Evolutionary conservation across 2,329 filamentous ascomycete species (phyloP), one percentile per base, ranked within the genome.

Genomic region (Zopfia rhizophila): DNA sequence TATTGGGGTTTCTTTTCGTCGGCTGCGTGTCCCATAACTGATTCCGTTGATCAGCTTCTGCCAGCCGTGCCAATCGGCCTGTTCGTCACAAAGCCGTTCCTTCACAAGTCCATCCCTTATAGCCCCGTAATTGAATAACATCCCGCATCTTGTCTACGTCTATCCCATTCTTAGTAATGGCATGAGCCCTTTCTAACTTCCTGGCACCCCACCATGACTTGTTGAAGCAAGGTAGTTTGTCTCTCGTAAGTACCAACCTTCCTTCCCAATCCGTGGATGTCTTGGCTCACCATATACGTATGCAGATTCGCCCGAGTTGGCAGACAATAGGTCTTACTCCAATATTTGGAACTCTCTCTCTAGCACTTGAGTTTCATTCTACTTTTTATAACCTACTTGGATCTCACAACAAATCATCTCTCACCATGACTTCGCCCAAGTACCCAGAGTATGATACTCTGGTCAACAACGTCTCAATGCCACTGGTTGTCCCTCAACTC

Each of bases 221-320:
- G 53, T 60, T n/a, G 55, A 56, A 59, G 60, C 62, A 46, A 65
- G 45, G 53, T 64, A 54, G 55, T 52, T 35, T 19, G 47, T 54
- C 51, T 53, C 58, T 43, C 51, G 50, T 58, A 62, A 59, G 60
- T 58, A 59, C 63, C 56, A 63, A 56, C 61, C 55, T 61, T 60
- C 53, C 64, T 64, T 59, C 65, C 64, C 48, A 56, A 64, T 68
- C 45, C 51, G 62, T 68, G 56, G 59, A 63, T 58, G 48, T 66
- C 68, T 71, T 70, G 66, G 68, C 66, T 59, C 37, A 36, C 51
- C 56, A 69, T 70, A 70, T 69, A 71, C 67, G 57, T 69, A 61
- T 61, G 57, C 60, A 64, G 36, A 61, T 58, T 44, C 42, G 60
- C 55, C 60, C 56, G 46, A 53, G 36, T 38, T 50, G 43, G 48